These are phyloP conservation scores for Yueomyces sinensis DNA, from an alignment of 805 yeast species.

Conservation along the genomic window DNA sequence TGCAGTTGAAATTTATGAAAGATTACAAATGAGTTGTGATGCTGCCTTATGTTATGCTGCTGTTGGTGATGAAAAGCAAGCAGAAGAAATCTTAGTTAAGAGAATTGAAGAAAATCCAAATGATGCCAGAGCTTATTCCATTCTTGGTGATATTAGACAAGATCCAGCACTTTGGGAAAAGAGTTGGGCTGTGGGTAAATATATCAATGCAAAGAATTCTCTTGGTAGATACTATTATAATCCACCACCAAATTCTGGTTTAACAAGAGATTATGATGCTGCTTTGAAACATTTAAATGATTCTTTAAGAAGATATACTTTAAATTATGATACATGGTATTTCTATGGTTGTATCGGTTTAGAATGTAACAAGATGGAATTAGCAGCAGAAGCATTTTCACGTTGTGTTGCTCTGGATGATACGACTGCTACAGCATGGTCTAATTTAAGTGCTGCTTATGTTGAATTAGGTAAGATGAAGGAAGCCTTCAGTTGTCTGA, in stretches of 20 bases:
- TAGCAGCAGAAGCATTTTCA: conserved; percentile 86
- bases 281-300: conserved; percentile 64
- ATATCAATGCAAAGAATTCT: conserved; percentile 76
- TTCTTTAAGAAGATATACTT: conserved; percentile 58
- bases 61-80: conserved; percentile 58
- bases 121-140: conserved; percentile 74
- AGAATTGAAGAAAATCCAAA: conserved; percentile 45
- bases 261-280: conserved; percentile 33
- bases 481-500: conserved; percentile 78
- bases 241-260: conserved; percentile 46
- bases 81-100: conserved; percentile 41
- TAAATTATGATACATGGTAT: conserved; percentile 75
- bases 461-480: conserved; percentile 47
- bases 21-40: conserved; percentile 64
- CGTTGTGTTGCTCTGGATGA: conserved; percentile 82
- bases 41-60: conserved; percentile 87
- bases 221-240: conserved; percentile 58
- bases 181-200: conserved; percentile 79
- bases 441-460: conserved; percentile 75
- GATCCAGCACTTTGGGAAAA: conserved; percentile 68
- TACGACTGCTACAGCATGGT: conserved; percentile 74
- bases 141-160: conserved; percentile 72
- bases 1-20: conserved; percentile 79
- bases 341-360: conserved; percentile 85
- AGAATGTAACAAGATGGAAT: conserved; percentile 52